Percentiles rank a stretch among this genome's conserved stretches.
phyloP scores from a whole-genome alignment of 2,329 filamentous ascomycete genomes.

The Colletotrichum tropicale region DNA sequence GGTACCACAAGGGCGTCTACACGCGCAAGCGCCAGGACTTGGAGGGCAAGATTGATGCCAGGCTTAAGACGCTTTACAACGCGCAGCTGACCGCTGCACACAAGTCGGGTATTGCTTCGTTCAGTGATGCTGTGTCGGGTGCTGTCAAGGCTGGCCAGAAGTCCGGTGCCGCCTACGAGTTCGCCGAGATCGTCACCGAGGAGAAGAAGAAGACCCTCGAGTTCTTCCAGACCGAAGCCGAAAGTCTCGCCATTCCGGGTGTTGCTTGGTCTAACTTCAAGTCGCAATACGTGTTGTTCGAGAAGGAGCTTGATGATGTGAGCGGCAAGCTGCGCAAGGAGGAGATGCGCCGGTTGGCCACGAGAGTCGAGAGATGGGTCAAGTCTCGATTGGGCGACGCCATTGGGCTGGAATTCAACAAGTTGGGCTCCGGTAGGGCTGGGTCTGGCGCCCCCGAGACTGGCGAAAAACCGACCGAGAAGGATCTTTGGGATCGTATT shows the following conservation, averaged over 20 bases:
- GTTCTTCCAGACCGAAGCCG: conserved; percentile 77
- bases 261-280: conserved; percentile 88
- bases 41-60: conserved; percentile 83
- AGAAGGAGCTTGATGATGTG: conserved; percentile 90
- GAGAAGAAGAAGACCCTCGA: conserved; percentile 80
- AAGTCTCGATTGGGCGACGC: conserved; percentile 85
- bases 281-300: conserved; percentile 78
- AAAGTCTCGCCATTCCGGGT: conserved; percentile 76
- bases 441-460: conserved; percentile 81
- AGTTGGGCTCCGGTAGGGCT: conserved; percentile 85
- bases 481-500: conserved; percentile 93
- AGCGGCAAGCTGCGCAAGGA: conserved; percentile 86
- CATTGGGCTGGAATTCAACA: conserved; percentile 93
- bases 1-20: conserved; percentile 97
- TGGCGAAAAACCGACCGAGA: conserved; percentile 79
- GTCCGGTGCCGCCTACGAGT: conserved; percentile 89
- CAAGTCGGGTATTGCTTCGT: conserved; percentile 83
- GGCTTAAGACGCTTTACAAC: conserved; percentile 85
- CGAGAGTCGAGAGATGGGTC: conserved; percentile 92
- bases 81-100: conserved; percentile 89
- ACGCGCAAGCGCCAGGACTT: conserved; percentile 84
- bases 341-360: conserved; percentile 93
- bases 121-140: conserved; percentile 84
- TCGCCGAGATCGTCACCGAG: conserved; percentile 87
- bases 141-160: conserved; percentile 94